phyloP scores from a whole-genome alignment of 1,284 basidiomycete genomes.

The Melanopsichium pennsylvanicum region DNA sequence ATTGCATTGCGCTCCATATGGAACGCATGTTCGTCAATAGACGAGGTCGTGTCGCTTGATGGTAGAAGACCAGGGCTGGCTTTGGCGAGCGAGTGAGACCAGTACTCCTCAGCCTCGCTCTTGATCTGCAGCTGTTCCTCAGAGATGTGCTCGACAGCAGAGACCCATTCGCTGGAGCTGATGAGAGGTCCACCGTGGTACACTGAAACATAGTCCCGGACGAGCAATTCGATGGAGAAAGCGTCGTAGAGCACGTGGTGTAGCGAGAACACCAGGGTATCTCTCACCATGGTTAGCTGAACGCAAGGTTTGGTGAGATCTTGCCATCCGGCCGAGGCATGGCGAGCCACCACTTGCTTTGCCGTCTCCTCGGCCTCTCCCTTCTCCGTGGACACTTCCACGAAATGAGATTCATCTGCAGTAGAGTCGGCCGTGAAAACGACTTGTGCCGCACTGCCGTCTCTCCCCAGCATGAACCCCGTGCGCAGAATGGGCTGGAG shows the following conservation, averaged over 20 bases:
- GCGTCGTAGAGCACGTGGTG: slow-evolving; percentile 63
- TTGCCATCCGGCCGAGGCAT: slow-evolving; percentile 23
- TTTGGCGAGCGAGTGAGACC: slow-evolving; percentile 12
- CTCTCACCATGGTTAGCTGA: slow-evolving; percentile 28
- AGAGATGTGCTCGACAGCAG: slow-evolving; percentile 21
- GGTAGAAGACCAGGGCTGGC: slow-evolving; percentile 10
- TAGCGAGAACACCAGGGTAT: slow-evolving; percentile 51
- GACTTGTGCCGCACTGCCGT: slow-evolving; percentile 37
- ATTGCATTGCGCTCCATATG: slow-evolving; percentile 9
- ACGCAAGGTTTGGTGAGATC: slow-evolving; percentile 21
- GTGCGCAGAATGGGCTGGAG: slow-evolving; percentile 55
- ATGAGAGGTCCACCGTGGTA: slow-evolving; percentile 21
- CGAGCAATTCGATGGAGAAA: slow-evolving; percentile 51
- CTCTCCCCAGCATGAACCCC: slow-evolving; percentile 28
- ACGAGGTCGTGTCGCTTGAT: not conserved
- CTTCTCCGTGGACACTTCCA: slow-evolving; percentile 1
- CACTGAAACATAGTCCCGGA: slow-evolving; percentile 44
- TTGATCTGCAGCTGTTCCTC: slow-evolving; percentile 6
- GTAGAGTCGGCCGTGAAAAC: slow-evolving; percentile 9
- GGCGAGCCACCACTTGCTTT: slow-evolving; percentile 8
- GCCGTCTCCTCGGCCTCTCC: not conserved
- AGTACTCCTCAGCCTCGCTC: slow-evolving; percentile 19
- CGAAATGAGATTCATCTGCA: not conserved
- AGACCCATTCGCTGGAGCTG: slow-evolving; percentile 19
- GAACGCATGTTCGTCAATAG: slow-evolving; percentile 24